phyloP scores from a whole-genome alignment of 2,329 filamentous ascomycete species.

The Ceratocystis harringtonii region DNA sequence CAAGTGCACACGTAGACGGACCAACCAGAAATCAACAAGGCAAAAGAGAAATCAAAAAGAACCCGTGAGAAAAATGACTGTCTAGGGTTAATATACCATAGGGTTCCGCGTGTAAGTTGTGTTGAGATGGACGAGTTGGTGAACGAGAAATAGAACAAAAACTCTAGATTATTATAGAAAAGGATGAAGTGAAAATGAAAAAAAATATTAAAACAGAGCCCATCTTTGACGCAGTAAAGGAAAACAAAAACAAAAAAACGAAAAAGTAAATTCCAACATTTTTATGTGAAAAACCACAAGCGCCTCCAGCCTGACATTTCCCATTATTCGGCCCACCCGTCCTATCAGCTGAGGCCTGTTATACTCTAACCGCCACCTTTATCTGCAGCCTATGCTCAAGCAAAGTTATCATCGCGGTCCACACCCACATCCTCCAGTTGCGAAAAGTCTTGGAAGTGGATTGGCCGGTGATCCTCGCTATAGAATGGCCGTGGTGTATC shows the following conservation, averaged over 20 bases:
- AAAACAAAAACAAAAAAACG: background rate
- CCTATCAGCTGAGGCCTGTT: background rate
- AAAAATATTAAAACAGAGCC: background rate
- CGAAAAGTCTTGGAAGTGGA: slow-evolving; percentile 95
- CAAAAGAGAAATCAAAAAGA: background rate
- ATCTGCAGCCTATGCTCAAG: slow-evolving; percentile 34
- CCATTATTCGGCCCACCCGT: background rate
- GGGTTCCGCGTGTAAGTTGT: background rate
- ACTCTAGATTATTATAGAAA: background rate
- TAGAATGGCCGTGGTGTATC: slow-evolving; percentile 87
- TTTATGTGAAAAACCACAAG: slow-evolving; percentile 1
- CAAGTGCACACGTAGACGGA: background rate
- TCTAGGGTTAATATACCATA: background rate
- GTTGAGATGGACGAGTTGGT: background rate
- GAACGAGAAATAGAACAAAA: background rate
- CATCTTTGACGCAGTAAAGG: background rate
- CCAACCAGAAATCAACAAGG: background rate
- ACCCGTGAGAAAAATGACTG: background rate
- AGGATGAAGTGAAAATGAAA: background rate
- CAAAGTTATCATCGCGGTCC: slow-evolving; percentile 84
- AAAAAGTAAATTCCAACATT: slow-evolving; percentile 4
- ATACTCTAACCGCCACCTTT: background rate
- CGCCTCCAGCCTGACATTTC: background rate
- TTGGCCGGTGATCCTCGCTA: slow-evolving; percentile 74
- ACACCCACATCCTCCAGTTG: slow-evolving; percentile 96